Conservation (phyloP, 108 stramenopile species). For the Mayamaea pseudoterrestris region DNA sequence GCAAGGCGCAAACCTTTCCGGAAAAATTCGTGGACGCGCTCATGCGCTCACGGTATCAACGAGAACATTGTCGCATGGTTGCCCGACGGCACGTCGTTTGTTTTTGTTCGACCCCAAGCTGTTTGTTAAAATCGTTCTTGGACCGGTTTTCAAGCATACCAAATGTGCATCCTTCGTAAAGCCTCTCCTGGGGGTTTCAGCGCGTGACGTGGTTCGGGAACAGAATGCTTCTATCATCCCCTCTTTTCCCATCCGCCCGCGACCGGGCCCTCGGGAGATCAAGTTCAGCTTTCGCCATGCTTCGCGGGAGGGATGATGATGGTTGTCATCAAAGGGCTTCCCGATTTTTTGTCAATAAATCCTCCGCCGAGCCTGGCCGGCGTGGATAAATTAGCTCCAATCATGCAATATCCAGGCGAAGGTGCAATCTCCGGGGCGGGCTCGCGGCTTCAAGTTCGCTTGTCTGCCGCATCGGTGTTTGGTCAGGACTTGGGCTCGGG, state of each 20-base stretch:
- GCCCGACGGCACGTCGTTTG: constrained; percentile 49
- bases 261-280: constrained; percentile 7
- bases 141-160: constrained; percentile 21
- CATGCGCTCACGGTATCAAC: constrained; percentile 15
- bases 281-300: no score
- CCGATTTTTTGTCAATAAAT: neutral
- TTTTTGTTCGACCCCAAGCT: constrained; percentile 26
- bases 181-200: constrained; percentile 49
- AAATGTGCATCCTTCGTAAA: constrained; percentile 42
- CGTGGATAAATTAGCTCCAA: constrained; percentile 31
- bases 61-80: constrained; percentile 40
- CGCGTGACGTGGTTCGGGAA: constrained; percentile 35
- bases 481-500: no score
- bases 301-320: constrained; percentile 6
- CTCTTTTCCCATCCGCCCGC: constrained; percentile 22
- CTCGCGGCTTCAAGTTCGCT: no score
- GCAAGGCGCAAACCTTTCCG: constrained; percentile 21
- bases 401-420: no score
- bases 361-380: constrained; percentile 29
- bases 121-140: constrained; percentile 24
- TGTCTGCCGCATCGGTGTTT: no score
- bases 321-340: neutral
- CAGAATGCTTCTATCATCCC: constrained; percentile 48
- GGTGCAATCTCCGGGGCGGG: no score
- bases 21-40: constrained; percentile 30